These are phyloP conservation scores for Creolimax fragrantissima DNA, from an alignment of 78 protist species.

Conservation along the genomic window DNA sequence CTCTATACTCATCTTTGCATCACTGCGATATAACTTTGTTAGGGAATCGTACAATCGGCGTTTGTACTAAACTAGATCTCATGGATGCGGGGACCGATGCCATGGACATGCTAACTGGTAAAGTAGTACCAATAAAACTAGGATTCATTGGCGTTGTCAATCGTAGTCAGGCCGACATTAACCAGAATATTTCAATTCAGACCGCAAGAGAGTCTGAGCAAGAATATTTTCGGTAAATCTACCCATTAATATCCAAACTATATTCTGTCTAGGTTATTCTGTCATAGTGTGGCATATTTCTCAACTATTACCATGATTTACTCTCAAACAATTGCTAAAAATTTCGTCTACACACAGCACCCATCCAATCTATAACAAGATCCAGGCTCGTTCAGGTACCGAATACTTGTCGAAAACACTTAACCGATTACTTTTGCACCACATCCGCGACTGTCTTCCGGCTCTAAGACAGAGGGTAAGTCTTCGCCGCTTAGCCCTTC, in stretches of 20 bases:
- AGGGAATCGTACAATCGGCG: constrained; percentile 93
- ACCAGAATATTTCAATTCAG: constrained; percentile 29
- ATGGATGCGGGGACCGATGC: constrained; percentile 88
- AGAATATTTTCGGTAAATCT: constrained; percentile 48
- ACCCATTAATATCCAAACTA: neutral
- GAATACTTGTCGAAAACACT: neutral
- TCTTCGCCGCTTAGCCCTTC: too few species aligned
- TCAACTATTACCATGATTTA: too few species aligned
- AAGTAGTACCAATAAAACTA: constrained; percentile 51
- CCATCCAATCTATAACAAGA: constrained; percentile 69
- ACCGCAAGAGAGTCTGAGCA: constrained; percentile 65
- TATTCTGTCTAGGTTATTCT: neutral
- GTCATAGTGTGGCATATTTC: too few species aligned
- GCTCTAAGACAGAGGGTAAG: constrained; percentile 11
- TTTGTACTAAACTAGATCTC: constrained; percentile 82
- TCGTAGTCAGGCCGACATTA: constrained; percentile 68
- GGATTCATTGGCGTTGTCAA: constrained; percentile 86
- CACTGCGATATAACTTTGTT: too few species aligned
- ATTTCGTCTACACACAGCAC: neutral
- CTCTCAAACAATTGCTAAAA: too few species aligned
- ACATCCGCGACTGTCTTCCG: constrained; percentile 45
- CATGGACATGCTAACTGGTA: constrained; percentile 72
- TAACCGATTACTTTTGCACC: constrained; percentile 34
- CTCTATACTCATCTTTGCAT: too few species aligned
- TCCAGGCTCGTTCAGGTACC: constrained; percentile 68